Base-by-base conservation (phyloP, 108 stramenopile species). In the Nitzschia inconspicua region DNA sequence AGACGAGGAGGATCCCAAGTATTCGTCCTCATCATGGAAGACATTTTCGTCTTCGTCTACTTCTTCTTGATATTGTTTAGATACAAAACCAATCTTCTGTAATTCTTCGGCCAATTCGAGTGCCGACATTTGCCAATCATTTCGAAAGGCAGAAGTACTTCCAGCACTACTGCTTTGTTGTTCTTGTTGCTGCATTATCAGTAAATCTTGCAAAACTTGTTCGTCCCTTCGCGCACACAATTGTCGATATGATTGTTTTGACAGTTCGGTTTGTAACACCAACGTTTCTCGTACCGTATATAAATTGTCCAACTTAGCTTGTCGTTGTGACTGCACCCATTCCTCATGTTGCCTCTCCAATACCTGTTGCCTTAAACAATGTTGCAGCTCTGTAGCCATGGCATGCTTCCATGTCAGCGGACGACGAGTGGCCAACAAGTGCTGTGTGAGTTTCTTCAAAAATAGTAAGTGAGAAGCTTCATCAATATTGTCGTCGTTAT, bases 271-370 rank as follows among this genome's bases (percentile, higher is more conserved):
- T 16, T 57, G 68, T 44, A 66, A 53, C 11, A 70, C 64, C 39
- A 76, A 28, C 2, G 75, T 76, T 56, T 76, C 75, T 16, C 75
- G 68, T n/a, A 76, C 50, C 14, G 28, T 14, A 49, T 76, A 76
- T 39, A 76, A 44, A 11, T 56, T 26, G 16, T 76, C 64, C 37
- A 76, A 39, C 49, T 76, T 64, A 11, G 42, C 13, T 26, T 58
- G 47, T 20, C 68, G 60, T 24, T 58, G 44, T 6, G 29, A 32
- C 43, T 19, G 9, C 9, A 47, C 59, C 75, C 75, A 76, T 43
- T 49, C 47, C 13, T 18, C 2, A 34, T 66, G 57, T 31, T 60
- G 59, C 44, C 56, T 27, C 27, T 52, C n/a, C 5, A 59, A 31
- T 13, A 60, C 29, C 41, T 75, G 60, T 50, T 69, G 51, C 13